A percentile compares a stretch with the other conserved stretches of the same genome.
phyloP scores from a whole-genome alignment of 106 monocot species.

The Dactylorhiza incarnata region DNA sequence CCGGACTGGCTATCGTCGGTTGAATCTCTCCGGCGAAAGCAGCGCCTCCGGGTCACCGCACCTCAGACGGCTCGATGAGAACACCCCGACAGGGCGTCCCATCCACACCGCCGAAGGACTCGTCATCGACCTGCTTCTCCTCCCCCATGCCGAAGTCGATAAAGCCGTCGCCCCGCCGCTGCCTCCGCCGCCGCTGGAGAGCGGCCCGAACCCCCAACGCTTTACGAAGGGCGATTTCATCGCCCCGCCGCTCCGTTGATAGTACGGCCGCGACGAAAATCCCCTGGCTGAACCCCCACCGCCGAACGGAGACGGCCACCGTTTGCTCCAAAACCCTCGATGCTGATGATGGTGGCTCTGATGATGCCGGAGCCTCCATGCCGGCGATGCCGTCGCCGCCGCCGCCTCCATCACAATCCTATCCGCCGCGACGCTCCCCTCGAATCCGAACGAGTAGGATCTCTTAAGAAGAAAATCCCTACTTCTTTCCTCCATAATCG shows the following conservation, averaged over 20 bases:
- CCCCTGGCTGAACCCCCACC: slow-evolving; percentile 26
- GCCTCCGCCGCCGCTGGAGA: slow-evolving; percentile 19
- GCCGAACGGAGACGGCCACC: slow-evolving; percentile 75
- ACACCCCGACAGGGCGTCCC: slow-evolving; percentile 12
- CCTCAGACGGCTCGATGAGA: slow-evolving; percentile 67
- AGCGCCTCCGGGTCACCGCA: slow-evolving; percentile 91
- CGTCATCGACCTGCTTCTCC: slow-evolving; percentile 51
- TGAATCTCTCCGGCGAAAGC: slow-evolving; percentile 83
- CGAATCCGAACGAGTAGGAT: slow-evolving; percentile 98
- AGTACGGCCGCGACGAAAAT: slow-evolving; percentile 60
- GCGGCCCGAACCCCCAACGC: slow-evolving; percentile 48
- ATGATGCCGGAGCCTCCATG: slow-evolving; percentile 60
- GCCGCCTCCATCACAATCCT: slow-evolving; percentile 21
- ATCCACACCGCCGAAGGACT: slow-evolving; percentile 33
- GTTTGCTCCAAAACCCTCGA: slow-evolving; percentile 89
- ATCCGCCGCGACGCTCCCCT: slow-evolving; percentile 39
- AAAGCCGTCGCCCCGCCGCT: slow-evolving; percentile 13
- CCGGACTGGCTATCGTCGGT: slow-evolving; percentile 18
- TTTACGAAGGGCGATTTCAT: slow-evolving; percentile 29
- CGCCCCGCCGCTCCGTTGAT: slow-evolving; percentile 2
- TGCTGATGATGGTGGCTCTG: slow-evolving; percentile 20
- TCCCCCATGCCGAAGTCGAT: slow-evolving; percentile 2
- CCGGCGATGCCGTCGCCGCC: slow-evolving; percentile 41
- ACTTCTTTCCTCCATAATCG: not conserved
- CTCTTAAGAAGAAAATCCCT: slow-evolving; percentile 46